Percentiles rank a stretch among this genome's conserved stretches.
Evolutionary conservation across 805 yeast species (phyloP).

Genomic region (Jamesozyma hellenica): DNA sequence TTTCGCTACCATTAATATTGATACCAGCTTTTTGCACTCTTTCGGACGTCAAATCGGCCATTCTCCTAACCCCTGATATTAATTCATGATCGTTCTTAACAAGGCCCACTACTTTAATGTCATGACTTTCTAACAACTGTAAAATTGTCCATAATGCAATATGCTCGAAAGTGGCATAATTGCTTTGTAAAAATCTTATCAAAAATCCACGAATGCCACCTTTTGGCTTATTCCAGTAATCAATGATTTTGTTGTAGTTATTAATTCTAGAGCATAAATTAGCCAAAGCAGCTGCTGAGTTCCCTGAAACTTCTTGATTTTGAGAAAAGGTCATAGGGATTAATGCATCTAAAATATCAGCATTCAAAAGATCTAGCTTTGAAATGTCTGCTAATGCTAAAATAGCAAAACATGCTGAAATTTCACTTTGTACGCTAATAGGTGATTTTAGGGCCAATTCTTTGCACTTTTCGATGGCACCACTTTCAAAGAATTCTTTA

Average conservation of each 20-base stretch:
- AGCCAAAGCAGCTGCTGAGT: constrained; percentile 96
- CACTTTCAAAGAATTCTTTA: constrained; percentile 83
- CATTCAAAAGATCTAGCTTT: constrained; percentile 70
- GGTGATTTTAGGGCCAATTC: constrained; percentile 78
- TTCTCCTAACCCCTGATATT: constrained; percentile 43
- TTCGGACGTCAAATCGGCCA: constrained; percentile 30
- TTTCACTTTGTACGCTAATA: constrained; percentile 89
- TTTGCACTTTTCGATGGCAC: constrained; percentile 89
- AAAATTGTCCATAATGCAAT: constrained; percentile 95
- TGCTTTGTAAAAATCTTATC: constrained; percentile 65
- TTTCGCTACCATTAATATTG: constrained; percentile 16
- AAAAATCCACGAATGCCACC: constrained; percentile 84
- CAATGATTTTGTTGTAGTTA: constrained; percentile 69
- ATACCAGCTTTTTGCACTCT: constrained; percentile 23
- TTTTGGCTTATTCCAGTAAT: constrained; percentile 67
- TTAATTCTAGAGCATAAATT: constrained; percentile 84
- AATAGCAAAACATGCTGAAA: constrained; percentile 94
- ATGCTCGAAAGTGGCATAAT: constrained; percentile 92
- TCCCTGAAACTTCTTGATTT: constrained; percentile 94
- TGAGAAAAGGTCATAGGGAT: constrained; percentile 82
- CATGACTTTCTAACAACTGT: constrained; percentile 83
- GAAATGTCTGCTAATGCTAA: constrained; percentile 93
- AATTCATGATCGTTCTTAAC: constrained; percentile 47
- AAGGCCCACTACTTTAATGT: constrained; percentile 45
- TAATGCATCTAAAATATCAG: constrained; percentile 77